Evolutionary conservation across 495 filamentous ascomycete species (phyloP), one percentile per base, ranked within the genome.

Genomic region (Aspergillus homomorphus): DNA sequence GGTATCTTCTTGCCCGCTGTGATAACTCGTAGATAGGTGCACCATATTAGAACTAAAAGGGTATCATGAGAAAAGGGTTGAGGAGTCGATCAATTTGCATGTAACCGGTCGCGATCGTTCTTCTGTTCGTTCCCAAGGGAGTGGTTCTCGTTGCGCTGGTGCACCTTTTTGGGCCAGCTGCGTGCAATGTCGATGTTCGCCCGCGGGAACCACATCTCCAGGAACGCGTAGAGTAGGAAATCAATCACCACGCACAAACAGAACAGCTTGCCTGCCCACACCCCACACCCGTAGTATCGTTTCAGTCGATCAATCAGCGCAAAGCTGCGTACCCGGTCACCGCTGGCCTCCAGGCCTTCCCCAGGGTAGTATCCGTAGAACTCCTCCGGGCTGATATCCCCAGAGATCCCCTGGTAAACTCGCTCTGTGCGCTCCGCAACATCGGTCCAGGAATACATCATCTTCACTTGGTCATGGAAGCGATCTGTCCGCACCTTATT

Each of bases 391-490:
- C 82, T 86, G 30, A 96, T 86, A 7, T 85, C 86, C 6, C 92
- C 91, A 2, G 82, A 87, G 52, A 98, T 96, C 8, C 92, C 91
- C 67, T 93, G 85, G 66, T 98, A 98, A 1, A 98, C 95, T 1
- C 95, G 81, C 69, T 98, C 94, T 0, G 94, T 97, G 30, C 94
- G 87, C 60, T 86, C 80, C 0, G 94, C 94, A 1, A 98, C 91
- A 69, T 98, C 90, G 3, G 89, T 92, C 94, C 94, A 98, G 0
- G 87, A 92, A 73, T 98, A 98, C 94, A 98, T 97, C 67, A 85
- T 87, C 72, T 95, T 95, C 45, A 98, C 94, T 70, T 96, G 87
- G 54, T 96, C 92, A 67, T 98, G 94, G 66, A 98, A 98, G 23
- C 88, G 82, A 67, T 96, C 92, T 2, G 95, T 96, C 51, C 90